Evolutionary conservation across 306 rosid species (phyloP), one percentile per base, ranked within the genome.

Genomic region (Corylus americana): DNA sequence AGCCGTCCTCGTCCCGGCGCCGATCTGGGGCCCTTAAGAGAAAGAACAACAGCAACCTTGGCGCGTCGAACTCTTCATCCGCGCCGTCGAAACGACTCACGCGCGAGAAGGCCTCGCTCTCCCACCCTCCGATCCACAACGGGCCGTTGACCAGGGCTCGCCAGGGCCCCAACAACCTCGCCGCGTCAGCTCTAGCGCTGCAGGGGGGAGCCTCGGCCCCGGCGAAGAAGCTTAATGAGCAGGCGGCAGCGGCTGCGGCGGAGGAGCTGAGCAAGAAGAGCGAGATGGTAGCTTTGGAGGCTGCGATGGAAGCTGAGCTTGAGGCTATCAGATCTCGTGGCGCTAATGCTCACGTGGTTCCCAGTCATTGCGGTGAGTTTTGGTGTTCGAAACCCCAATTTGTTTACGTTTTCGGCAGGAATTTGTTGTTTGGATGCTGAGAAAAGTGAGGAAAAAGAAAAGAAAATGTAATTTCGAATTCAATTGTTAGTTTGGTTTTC

Each of bases 101-200:
- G 74, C 97, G 98, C 64, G 97, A 93, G 64, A 93, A 91, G 83
- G 78, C 97, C 61, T 70, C 74, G 27, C 85, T 85, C 35, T 78
- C 85, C 57, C 89, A 88, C 59, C 76, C 77, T 70, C 87, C 88
- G 74, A 88, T 82, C 67, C 98, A 93, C 87, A 91, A 85, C 85
- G 98, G 98, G 10, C 97, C 97, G 51, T 74, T 90, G 76, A 93
- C 98, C n/a, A 79, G 98, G 86, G 97, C 92, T 63, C 98, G 97
- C 20, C 97, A 89, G 79, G 92, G 87, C 75, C 98, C 98, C 45
- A 77, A 39, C 80, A 78, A 69, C 74, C 75, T 63, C 64, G 71
- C 90, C 16, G 22, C 74, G 18, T 77, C 82, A 3, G 73, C 81
- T 49, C 71, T 45, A 25, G 67, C 75, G 2, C 71, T 73, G 66